A percentile compares a stretch with the other conserved stretches of the same genome.
phyloP scores from a whole-genome alignment of 768 basidiomycete species.

The Leucogyrophana mollusca region DNA sequence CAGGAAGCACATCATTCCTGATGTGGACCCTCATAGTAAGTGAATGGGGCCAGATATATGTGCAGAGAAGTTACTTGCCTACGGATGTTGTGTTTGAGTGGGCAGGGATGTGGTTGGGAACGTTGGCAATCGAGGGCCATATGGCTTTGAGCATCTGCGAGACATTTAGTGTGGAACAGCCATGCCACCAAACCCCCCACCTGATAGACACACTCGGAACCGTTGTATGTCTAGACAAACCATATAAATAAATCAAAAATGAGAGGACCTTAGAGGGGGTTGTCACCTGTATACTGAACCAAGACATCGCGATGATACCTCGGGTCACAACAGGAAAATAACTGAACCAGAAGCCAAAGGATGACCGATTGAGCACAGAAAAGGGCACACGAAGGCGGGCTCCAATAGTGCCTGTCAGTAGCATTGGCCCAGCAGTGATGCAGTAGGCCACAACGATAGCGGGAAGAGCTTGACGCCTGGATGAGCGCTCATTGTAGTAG shows the following conservation, averaged over 20 bases:
- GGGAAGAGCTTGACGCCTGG: slow-evolving; percentile 62
- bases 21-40: slow-evolving; percentile 7
- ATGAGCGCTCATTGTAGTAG: no score
- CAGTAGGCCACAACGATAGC: slow-evolving; percentile 73
- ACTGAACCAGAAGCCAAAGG: slow-evolving; percentile 87
- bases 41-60: no score
- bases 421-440: slow-evolving; percentile 71
- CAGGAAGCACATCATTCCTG: slow-evolving; percentile 74
- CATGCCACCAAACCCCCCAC: slow-evolving; percentile 12
- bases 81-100: slow-evolving; percentile 62
- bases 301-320: slow-evolving; percentile 74
- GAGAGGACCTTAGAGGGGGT: background rate
- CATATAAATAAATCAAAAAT: background rate
- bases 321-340: slow-evolving; percentile 84
- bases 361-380: slow-evolving; percentile 76
- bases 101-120: slow-evolving; percentile 64
- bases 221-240: slow-evolving; percentile 44
- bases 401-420: slow-evolving; percentile 76
- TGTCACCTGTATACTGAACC: slow-evolving; percentile 73
- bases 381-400: slow-evolving; percentile 78
- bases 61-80: slow-evolving; percentile 39
- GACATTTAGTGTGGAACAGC: background rate
- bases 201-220: slow-evolving; percentile 77
- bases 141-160: slow-evolving; percentile 72
- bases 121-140: slow-evolving; percentile 66